Conservation (phyloP, 2,329 filamentous ascomycete species). For the Fonsecaea nubica region DNA sequence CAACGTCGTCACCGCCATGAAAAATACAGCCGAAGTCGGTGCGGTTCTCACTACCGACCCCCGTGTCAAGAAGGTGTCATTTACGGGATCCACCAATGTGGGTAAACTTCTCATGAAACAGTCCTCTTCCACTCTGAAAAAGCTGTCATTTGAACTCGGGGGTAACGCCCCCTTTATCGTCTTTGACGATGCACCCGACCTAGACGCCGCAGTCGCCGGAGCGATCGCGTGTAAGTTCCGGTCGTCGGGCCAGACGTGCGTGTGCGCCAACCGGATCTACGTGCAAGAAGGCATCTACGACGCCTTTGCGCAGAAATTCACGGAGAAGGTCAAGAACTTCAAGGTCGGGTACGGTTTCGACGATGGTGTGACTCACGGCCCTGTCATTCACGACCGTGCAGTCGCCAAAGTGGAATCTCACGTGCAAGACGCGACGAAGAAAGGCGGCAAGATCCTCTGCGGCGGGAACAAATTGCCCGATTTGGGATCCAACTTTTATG, state of each 20-base stretch:
- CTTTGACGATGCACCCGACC: constrained; percentile 85
- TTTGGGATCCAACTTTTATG: constrained; percentile 84
- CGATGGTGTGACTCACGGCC: constrained; percentile 55
- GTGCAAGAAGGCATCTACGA: constrained; percentile 61
- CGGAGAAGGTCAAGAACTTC: constrained; percentile 58
- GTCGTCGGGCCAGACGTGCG: constrained; percentile 92
- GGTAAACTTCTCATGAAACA: constrained; percentile 87
- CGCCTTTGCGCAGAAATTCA: constrained; percentile 62
- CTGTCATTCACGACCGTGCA: constrained; percentile 77
- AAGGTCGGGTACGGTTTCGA: constrained; percentile 56
- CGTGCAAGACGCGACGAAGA: constrained; percentile 76
- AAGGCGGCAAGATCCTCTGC: constrained; percentile 75
- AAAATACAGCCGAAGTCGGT: constrained; percentile 82
- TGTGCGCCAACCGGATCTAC: constrained; percentile 71
- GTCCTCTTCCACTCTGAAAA: constrained; percentile 81
- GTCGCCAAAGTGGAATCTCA: constrained; percentile 79
- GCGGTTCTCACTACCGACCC: constrained; percentile 76
- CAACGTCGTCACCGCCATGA: constrained; percentile 80
- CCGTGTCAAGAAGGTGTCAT: constrained; percentile 85
- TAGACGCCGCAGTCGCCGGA: constrained; percentile 82
- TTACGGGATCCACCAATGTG: constrained; percentile 77
- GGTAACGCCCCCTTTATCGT: constrained; percentile 97
- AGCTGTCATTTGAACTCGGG: constrained; percentile 86
- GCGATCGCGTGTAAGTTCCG: constrained; percentile 91
- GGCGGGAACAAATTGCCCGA: constrained; percentile 77